Base-by-base conservation (phyloP, 2,329 filamentous ascomycete species). In the Colletotrichum coccodes region DNA sequence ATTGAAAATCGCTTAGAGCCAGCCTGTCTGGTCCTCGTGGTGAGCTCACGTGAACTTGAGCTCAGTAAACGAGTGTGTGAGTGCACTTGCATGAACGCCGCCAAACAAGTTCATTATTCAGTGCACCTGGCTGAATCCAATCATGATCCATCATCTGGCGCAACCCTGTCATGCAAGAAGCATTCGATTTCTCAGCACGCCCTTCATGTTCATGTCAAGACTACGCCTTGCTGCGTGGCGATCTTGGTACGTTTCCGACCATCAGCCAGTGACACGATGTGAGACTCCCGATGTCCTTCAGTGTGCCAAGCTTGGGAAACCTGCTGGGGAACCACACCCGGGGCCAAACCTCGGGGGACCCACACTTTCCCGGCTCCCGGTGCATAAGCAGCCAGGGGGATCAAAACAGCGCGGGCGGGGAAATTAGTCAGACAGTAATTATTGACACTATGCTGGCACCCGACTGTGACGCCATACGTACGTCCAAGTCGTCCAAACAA, bases 381-480 rank as follows among this genome's bases (percentile, higher is more conserved):
- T 47, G 44, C 23, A 26, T 23, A 26, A 23, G 26, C n/a, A 26
- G 23, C 44, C 26, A 28, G 5, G 21, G 44, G 23, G 5, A 26
- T n/a, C 12, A 14, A 26, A 34, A 46, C 54, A 11, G 40, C 40
- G 28, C 8, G 23, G 1, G 18, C 11, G 38, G n/a, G n/a, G n/a
- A n/a, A 42, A 59, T 64, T 59, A 64, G 40, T 59, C 26, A 52
- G 44, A 42, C 12, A 1, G 16, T 18, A 16, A 8, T 7, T 23
- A n/a, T n/a, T 6, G 46, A 23, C 26, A 3, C 5, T 28, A 16
- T 16, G 28, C 23, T 3, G 16, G 34, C 34, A 23, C 16, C 12
- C 5, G 21, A 60, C 44, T 11, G 58, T 57, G 64, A 67, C 64
- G 64, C 50, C 64, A 67, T 67, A 36, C 50, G 50, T 34, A 14